phyloP scores from a whole-genome alignment of 768 basidiomycete species.

The Artomyces pyxidatus region DNA sequence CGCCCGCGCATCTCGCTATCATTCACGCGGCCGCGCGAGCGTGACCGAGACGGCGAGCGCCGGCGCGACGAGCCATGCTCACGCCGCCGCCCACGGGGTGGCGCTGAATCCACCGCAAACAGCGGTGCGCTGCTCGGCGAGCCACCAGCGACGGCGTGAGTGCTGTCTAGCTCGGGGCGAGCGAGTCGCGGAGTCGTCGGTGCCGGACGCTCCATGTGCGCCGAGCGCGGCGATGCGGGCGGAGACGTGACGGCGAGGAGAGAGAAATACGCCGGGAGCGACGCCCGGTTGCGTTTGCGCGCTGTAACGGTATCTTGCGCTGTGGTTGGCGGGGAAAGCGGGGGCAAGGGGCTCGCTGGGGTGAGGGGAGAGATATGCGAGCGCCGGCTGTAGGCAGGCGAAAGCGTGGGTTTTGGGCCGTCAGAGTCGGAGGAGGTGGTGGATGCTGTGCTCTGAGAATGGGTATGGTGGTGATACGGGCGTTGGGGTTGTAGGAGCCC shows the following conservation, averaged over 20 bases:
- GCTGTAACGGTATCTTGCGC: conserved; percentile 4
- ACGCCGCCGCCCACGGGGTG: conserved; percentile 9
- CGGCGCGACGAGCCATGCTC: conserved; percentile 2
- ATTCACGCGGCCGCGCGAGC: neutral
- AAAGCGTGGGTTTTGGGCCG: neutral
- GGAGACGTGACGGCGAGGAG: conserved; percentile 15
- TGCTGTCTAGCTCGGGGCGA: conserved; percentile 6
- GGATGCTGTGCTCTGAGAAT: neutral
- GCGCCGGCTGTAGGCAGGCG: conserved; percentile 8
- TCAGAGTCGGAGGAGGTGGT: neutral
- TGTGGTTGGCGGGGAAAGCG: conserved; percentile 3
- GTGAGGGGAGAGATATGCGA: conserved; percentile 3
- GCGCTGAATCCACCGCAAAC: neutral
- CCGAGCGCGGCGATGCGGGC: conserved; percentile 11
- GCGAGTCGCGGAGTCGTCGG: conserved; percentile 10
- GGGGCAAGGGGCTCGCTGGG: neutral
- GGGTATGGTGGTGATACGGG: neutral
- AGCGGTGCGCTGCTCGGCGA: conserved; percentile 9
- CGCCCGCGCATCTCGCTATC: conserved; percentile 3
- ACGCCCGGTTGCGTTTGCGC: conserved; percentile 12
- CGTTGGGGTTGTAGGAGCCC: neutral
- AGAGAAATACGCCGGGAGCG: conserved; percentile 20
- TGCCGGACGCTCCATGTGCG: conserved; percentile 9
- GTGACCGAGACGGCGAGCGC: conserved; percentile 1
- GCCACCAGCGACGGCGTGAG: conserved; percentile 9